These are phyloP conservation scores for Debaryomyces sp. DNA, from an alignment of 1,139 yeast genomes.

Conservation along the genomic window DNA sequence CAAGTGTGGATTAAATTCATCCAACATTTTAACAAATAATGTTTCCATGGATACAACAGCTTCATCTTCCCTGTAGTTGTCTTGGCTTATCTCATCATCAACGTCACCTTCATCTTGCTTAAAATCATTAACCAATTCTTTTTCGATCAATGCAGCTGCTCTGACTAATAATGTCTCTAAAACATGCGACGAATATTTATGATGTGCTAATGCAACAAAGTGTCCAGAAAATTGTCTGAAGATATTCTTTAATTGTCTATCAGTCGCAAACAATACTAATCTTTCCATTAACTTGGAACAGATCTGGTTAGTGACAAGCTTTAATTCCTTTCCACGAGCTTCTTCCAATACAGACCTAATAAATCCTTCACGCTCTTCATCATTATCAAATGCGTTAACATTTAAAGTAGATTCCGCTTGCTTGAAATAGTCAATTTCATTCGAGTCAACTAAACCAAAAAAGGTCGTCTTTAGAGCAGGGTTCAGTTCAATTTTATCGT, in stretches of 20 bases:
- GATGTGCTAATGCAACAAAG: constrained; percentile 75
- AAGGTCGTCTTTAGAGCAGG: constrained; percentile 41
- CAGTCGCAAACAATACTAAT: constrained; percentile 67
- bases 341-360: constrained; percentile 82
- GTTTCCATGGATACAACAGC: constrained; percentile 60
- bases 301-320: constrained; percentile 90
- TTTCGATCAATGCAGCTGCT: constrained; percentile 75
- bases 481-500: constrained; percentile 11
- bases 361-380: constrained; percentile 75
- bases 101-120: constrained; percentile 29
- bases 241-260: constrained; percentile 63
- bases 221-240: constrained; percentile 72
- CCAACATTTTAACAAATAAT: constrained; percentile 61
- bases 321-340: constrained; percentile 85
- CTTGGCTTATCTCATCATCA: constrained; percentile 33
- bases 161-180: constrained; percentile 83
- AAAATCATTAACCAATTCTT: constrained; percentile 49
- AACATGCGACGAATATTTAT: constrained; percentile 93
- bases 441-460: constrained; percentile 83
- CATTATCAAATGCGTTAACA: constrained; percentile 72
- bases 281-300: constrained; percentile 93
- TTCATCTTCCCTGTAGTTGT: constrained; percentile 38
- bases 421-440: constrained; percentile 87
- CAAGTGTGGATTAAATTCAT: constrained; percentile 66
- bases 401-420: constrained; percentile 88